Conservation (phyloP, 306 rosid genomes). For the Coriaria nepalensis region DNA sequence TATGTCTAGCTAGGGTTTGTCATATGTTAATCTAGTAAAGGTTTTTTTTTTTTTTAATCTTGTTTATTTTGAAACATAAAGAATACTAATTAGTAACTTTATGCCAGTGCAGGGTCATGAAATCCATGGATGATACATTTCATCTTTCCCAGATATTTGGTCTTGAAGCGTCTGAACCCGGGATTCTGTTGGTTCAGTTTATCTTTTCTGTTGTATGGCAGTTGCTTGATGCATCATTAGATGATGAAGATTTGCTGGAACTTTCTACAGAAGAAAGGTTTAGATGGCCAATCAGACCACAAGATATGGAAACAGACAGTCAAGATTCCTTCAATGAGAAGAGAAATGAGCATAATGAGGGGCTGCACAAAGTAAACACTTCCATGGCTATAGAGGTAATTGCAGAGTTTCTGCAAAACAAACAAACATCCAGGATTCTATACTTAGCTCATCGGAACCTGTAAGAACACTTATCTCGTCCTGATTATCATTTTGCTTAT, state of each 20-base stretch:
- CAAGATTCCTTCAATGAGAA: constrained; percentile 34
- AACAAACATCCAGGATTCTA: constrained; percentile 57
- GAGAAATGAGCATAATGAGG: constrained; percentile 36
- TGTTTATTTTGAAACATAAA: background rate
- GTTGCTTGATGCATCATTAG: constrained; percentile 80
- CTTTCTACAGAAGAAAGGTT: constrained; percentile 43
- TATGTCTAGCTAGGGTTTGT: too few species aligned
- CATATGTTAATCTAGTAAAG: too few species aligned
- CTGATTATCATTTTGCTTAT: too few species aligned
- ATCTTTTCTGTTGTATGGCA: constrained; percentile 69
- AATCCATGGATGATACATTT: constrained; percentile 68
- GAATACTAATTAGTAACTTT: constrained; percentile 14
- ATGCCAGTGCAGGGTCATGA: constrained; percentile 60
- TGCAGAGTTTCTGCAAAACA: constrained; percentile 50
- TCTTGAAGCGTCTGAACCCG: constrained; percentile 50
- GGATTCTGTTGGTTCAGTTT: constrained; percentile 67
- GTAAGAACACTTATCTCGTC: constrained; percentile 25
- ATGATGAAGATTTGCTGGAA: constrained; percentile 72
- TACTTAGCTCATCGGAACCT: constrained; percentile 58
- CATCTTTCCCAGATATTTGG: constrained; percentile 59
- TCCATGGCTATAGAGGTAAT: constrained; percentile 61
- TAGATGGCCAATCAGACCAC: constrained; percentile 44
- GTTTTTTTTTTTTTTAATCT: too few species aligned
- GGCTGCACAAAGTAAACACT: constrained; percentile 43
- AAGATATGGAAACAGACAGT: constrained; percentile 55